Evolutionary conservation across 257 asterid species (phyloP), one percentile per base, ranked within the genome.

Genomic region (Orobanche coerulescens): DNA sequence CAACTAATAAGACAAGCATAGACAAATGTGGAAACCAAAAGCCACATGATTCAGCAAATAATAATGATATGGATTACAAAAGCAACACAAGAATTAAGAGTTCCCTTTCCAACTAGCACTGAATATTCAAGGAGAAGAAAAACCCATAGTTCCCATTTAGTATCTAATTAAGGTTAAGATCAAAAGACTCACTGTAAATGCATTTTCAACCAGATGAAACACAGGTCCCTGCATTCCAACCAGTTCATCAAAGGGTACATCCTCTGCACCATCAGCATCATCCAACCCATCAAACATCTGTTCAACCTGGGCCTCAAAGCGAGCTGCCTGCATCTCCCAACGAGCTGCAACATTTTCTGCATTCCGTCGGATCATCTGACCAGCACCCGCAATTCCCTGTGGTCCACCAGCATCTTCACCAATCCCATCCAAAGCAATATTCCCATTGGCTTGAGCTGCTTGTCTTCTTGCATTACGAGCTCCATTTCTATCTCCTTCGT

Each of bases 181-280:
- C 60, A 26, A 56, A 40, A 55, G 53, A 76, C 97, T 73, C 68
- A 91, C 98, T n/a, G n/a, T n/a, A n/a, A n/a, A n/a, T n/a, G 96
- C 96, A 69, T 88, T 91, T 76, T 91, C 98, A 67, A 88, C 94
- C 67, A 91, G 79, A 80, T 91, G 98, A 67, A 91, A 91, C 31
- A 91, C 93, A 47, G 98, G 98, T 39, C 98, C 98, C 82, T 88
- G 96, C 98, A 91, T 91, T 74, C 98, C 98, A 62, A 91, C 98
- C 73, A 91, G 84, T 75, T 91, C 98, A 65, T 88, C 98, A 49
- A 91, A 91, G 28, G 98, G 96, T n/a, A 91, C 98, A 65, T 91
- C 98, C 78, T 88, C 98, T 5, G 95, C 98, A 56, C 98, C 98
- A 78, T 91, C 98, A 43, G 92, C 98, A 75, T 91, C 98, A 78